phyloP scores from a whole-genome alignment of 2,329 filamentous ascomycete genomes.

The Huntiella bhutanensis region DNA sequence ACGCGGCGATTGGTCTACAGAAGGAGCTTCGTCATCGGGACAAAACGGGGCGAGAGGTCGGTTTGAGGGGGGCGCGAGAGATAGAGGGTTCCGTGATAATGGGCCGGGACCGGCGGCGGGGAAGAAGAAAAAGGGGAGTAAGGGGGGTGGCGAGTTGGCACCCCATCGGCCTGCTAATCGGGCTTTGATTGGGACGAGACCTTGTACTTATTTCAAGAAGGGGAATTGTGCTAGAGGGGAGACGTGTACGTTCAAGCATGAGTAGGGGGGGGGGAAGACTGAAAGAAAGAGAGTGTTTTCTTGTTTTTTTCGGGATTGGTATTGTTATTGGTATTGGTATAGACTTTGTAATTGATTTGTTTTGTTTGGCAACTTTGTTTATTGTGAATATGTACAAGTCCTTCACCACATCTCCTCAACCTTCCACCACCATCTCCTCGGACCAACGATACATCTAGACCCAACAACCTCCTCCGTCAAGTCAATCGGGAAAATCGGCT shows the following conservation, averaged over 20 bases:
- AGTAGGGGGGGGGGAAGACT: constrained; percentile 16
- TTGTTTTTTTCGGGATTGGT: too few relatives aligned
- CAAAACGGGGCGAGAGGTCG: not conserved
- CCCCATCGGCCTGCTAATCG: constrained; percentile 31
- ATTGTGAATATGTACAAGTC: too few relatives aligned
- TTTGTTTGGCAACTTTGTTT: too few relatives aligned
- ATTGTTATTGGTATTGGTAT: too few relatives aligned
- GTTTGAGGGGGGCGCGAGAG: constrained; percentile 12
- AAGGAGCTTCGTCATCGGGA: constrained; percentile 1
- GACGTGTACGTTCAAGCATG: constrained; percentile 56
- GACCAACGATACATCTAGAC: too few relatives aligned
- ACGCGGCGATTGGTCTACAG: constrained; percentile 12
- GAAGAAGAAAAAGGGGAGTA: constrained; percentile 24
- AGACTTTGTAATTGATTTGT: too few relatives aligned
- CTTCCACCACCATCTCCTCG: too few relatives aligned
- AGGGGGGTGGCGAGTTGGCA: constrained; percentile 19
- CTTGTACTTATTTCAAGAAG: constrained; percentile 51
- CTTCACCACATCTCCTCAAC: too few relatives aligned
- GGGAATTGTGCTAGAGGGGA: constrained; percentile 56
- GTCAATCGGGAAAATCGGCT: too few relatives aligned
- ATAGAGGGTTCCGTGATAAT: constrained; percentile 16
- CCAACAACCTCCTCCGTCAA: too few relatives aligned
- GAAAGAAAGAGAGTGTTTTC: too few relatives aligned
- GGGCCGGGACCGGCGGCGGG: constrained; percentile 11
- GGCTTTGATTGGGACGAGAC: constrained; percentile 43